A percentile compares a stretch with the other conserved stretches of the same genome.
Conservation (phyloP, 2,329 filamentous ascomycete genomes). For the Diplodia scrobiculata region DNA sequence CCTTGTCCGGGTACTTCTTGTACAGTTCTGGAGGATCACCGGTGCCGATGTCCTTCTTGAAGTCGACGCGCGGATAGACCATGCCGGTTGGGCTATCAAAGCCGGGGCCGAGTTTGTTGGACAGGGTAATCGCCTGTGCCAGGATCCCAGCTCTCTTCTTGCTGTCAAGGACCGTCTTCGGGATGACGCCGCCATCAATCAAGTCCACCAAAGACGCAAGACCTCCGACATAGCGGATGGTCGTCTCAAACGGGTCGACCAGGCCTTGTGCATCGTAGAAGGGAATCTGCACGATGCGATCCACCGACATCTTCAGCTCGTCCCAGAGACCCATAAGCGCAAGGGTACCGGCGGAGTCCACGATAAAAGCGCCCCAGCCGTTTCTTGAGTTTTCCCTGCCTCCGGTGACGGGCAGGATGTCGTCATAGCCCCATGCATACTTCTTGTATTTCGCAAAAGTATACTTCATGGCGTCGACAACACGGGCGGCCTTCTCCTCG, state of each 20-base stretch:
- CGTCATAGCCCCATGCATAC: constrained; percentile 47
- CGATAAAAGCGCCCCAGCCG: constrained; percentile 50
- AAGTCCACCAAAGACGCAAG: constrained; percentile 47
- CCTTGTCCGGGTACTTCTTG: constrained; percentile 38
- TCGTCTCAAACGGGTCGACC: constrained; percentile 49
- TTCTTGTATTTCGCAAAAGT: constrained; percentile 47
- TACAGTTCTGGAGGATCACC: constrained; percentile 39
- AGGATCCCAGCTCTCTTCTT: constrained; percentile 43
- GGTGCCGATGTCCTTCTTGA: constrained; percentile 40
- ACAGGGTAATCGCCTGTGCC: constrained; percentile 44
- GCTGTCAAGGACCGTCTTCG: constrained; percentile 38
- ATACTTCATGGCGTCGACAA: constrained; percentile 46
- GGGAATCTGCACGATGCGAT: constrained; percentile 45
- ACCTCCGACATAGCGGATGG: constrained; percentile 47
- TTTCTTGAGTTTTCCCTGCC: constrained; percentile 42
- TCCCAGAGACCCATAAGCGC: constrained; percentile 49
- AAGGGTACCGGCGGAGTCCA: constrained; percentile 47
- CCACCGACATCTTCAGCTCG: constrained; percentile 45
- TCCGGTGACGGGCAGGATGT: constrained; percentile 46
- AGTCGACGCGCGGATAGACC: constrained; percentile 52
- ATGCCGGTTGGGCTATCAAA: constrained; percentile 48
- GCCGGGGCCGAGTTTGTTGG: constrained; percentile 44
- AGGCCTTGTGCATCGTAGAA: constrained; percentile 42
- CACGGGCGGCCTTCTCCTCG: constrained; percentile 39
- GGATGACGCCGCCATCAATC: constrained; percentile 47